phyloP scores from a whole-genome alignment of 2,329 filamentous ascomycete species.

The Aureobasidium sp. region DNA sequence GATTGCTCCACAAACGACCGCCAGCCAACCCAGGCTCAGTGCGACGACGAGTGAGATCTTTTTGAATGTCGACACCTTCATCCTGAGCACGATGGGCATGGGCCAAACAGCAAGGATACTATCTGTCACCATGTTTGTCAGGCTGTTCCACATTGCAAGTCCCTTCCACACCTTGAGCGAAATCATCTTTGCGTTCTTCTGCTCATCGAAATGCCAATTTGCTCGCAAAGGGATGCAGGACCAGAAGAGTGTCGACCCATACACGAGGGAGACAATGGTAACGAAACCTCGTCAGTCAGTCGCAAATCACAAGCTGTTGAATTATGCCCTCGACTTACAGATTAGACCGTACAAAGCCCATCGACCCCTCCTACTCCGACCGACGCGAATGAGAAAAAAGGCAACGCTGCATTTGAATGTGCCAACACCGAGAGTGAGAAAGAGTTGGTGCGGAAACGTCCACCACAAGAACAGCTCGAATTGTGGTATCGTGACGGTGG shows the following conservation, averaged over 20 bases:
- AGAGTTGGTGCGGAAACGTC: background rate
- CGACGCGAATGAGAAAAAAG: background rate
- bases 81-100: background rate
- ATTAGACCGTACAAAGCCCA: background rate
- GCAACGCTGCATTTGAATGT: slow-evolving; percentile 1
- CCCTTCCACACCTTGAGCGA: background rate
- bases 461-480: background rate
- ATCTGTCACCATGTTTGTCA: background rate
- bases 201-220: slow-evolving; percentile 3
- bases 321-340: background rate
- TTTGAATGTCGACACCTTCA: background rate
- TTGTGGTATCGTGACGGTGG: background rate
- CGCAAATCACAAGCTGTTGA: background rate
- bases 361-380: background rate
- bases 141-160: background rate
- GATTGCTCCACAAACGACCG: background rate
- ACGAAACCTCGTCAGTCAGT: background rate
- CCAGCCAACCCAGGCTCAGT: background rate
- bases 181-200: background rate
- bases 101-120: background rate
- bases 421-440: background rate
- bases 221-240: background rate
- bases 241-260: background rate
- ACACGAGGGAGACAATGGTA: background rate
- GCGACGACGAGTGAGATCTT: background rate